Base-by-base conservation (phyloP, 2,329 filamentous ascomycete species). In the Hymenoscyphus albidus region DNA sequence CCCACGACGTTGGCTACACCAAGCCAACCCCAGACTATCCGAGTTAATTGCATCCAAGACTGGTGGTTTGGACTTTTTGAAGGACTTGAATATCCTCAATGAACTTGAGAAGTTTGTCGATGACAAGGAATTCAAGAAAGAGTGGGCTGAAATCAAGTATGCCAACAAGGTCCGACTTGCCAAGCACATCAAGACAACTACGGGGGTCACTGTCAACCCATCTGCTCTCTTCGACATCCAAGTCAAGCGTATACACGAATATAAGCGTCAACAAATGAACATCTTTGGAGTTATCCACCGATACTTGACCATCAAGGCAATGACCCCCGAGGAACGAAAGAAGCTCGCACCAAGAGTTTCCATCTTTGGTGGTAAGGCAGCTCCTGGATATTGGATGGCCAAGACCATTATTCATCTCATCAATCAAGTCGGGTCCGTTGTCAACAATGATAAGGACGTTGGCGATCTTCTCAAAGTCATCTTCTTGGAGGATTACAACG, bases 341-440 rank as follows among this genome's bases (percentile, higher is more conserved):
- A 95, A 95, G 80, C 83, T 91, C 66, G 85, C 89, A 56, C 92
- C 93, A 16, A 89, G 94, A 61, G 95, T 98, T 10, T 95, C 91
- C 64, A 96, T 99, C 77, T 98, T 99, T 76, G 95, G 95, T 75
- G 95, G 95, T 73, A 99, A 99, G 80, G 95, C 95, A 32, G 95
- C 95, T 1, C 95, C 95, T 0, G 95, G 95, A 16, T 99, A 99
- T 82, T 99, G 95, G 95, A 99, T 98, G 95, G 95, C 95, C 44
- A 99, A 99, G 85, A 96, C 95, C 51, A 93, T 97, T 70, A 99
- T 99, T 72, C 94, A 98, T 76, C 85, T 99, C 64, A 88, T 99
- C 82, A 98, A 97, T 81, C 89, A 88, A 67, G 95, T 98, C 32
- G 93, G 92, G 3, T 80, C 87, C 16, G 91, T 98, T 2, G 89